Base-by-base conservation (phyloP, 371 early-diverging fungal genomes). In the Rhizopus arrhizus region DNA sequence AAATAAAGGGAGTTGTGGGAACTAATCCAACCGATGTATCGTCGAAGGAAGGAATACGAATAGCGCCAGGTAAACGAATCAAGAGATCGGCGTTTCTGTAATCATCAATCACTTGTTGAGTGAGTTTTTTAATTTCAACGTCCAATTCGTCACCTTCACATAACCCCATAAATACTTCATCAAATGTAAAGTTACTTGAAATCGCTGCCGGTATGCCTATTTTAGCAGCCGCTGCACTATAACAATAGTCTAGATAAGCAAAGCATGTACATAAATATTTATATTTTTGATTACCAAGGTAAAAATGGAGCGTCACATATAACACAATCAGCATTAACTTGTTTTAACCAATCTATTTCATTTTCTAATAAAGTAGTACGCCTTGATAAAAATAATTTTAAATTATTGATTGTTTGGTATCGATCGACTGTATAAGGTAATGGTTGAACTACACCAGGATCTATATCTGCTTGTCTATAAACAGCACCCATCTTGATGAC, bases 141-240 rank as follows among this genome's bases (percentile, higher is more conserved):
- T 83, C 80, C 33, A 81, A 51, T 1, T 61, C 69, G 53, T 87
- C 87, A 3, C 84, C 82, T 52, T 84, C 84, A 16, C 83, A 72
- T n/a, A 85, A 63, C 31, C 81, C 84, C 0, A 73, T 75, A 57
- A 87, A 89, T 0, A 91, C 88, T 61, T 87, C 86, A 42, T 91
- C 91, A 68, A 90, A 91, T 1, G 90, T 86, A 55, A 91, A 91
- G 58, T 91, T 91, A 34, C 89, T 86, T n/a, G 89, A 83, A 42
- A 89, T 72, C 31, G 84, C 78, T 8, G 88, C 81, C 2, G 89
- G 89, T 22, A 91, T 83, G 11, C 83, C 81, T 22, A 72, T 81
- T 22, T 66, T 70, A 12, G 66, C 66, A 34, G 86, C 86, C 31
- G 86, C 86, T n/a, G 83, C 84, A 62, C 86, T 86, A 58, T 38